A percentile compares a stretch with the other conserved stretches of the same genome.
Conservation (phyloP, 495 filamentous ascomycete genomes). For the Penicillium waksmanii region DNA sequence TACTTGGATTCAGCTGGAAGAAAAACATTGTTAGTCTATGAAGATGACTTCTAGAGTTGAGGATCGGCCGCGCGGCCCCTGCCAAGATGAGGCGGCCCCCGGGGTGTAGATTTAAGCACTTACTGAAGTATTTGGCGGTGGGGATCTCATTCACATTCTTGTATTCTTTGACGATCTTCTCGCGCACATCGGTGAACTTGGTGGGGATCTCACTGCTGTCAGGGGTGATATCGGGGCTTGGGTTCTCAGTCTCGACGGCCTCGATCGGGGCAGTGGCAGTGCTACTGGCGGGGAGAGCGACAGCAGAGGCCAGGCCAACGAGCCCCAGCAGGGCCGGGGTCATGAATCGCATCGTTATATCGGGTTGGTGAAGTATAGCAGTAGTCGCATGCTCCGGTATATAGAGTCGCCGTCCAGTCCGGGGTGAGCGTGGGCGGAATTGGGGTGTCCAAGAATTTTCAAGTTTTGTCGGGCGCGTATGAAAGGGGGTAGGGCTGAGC, state of each 20-base stretch:
- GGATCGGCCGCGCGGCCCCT: constrained; percentile 1
- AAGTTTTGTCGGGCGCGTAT: constrained; percentile 5
- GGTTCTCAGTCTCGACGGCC: neutral
- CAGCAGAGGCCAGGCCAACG: constrained; percentile 25
- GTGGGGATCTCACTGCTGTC: constrained; percentile 24
- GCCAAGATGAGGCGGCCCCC: constrained; percentile 1
- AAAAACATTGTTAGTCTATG: neutral
- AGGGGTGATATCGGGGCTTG: neutral
- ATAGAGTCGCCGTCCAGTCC: constrained; percentile 9
- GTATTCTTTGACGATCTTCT: constrained; percentile 49
- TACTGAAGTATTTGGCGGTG: constrained; percentile 63
- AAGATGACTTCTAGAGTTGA: neutral
- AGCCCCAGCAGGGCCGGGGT: constrained; percentile 21
- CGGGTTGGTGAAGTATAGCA: neutral
- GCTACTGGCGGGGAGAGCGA: constrained; percentile 7
- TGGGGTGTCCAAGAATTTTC: neutral
- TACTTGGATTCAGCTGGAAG: constrained; percentile 1
- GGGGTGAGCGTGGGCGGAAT: neutral
- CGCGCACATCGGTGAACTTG: constrained; percentile 49
- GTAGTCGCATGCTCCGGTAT: constrained; percentile 13
- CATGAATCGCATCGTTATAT: constrained; percentile 22
- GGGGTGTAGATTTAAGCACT: constrained; percentile 28
- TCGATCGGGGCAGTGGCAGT: neutral
- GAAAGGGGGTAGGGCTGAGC: constrained; percentile 2
- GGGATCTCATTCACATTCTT: constrained; percentile 50